A percentile compares a stretch with the other conserved stretches of the same genome.
These are phyloP conservation scores for Trypanosoma mega DNA, from an alignment of 208 protist genomes.

Conservation along the genomic window DNA sequence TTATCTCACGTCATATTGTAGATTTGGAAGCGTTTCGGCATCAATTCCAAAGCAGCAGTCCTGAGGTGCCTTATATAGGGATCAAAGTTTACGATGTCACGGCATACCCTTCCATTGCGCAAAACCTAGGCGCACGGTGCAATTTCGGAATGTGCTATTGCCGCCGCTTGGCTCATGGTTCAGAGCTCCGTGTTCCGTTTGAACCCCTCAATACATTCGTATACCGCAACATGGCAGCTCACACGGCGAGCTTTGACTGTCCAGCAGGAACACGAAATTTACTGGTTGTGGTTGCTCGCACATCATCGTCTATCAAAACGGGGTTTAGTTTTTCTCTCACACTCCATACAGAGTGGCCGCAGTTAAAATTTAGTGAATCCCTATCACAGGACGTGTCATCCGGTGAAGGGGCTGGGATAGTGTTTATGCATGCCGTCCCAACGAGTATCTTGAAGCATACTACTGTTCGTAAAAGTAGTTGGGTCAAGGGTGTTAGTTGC, in stretches of 20 bases:
- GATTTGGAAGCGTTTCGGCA: constrained; percentile 59
- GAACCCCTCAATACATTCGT: constrained; percentile 60
- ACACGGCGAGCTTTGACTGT: constrained; percentile 82
- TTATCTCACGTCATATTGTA: constrained; percentile 77
- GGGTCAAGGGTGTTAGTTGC: constrained; percentile 73
- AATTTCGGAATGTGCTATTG: constrained; percentile 68
- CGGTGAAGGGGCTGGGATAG: constrained; percentile 16
- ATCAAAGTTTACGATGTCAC: constrained; percentile 82
- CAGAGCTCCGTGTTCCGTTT: constrained; percentile 48
- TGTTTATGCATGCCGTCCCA: constrained; percentile 84
- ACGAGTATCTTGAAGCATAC: constrained; percentile 43
- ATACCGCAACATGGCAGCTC: constrained; percentile 56
- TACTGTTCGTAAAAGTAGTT: constrained; percentile 39
- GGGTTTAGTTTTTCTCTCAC: constrained; percentile 81
- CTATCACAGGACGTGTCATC: constrained; percentile 24
- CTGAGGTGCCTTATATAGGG: constrained; percentile 49
- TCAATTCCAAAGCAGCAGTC: constrained; percentile 59
- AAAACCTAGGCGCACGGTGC: constrained; percentile 59
- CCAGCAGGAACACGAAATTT: constrained; percentile 67
- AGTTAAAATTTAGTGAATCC: constrained; percentile 39
- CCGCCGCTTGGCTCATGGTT: constrained; percentile 58
- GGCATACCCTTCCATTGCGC: constrained; percentile 65
- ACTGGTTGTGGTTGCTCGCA: constrained; percentile 61
- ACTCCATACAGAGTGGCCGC: constrained; percentile 76
- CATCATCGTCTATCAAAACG: constrained; percentile 35